These are phyloP conservation scores for Hypoxylon trugodes DNA, from an alignment of 495 filamentous ascomycete species.

Conservation along the genomic window DNA sequence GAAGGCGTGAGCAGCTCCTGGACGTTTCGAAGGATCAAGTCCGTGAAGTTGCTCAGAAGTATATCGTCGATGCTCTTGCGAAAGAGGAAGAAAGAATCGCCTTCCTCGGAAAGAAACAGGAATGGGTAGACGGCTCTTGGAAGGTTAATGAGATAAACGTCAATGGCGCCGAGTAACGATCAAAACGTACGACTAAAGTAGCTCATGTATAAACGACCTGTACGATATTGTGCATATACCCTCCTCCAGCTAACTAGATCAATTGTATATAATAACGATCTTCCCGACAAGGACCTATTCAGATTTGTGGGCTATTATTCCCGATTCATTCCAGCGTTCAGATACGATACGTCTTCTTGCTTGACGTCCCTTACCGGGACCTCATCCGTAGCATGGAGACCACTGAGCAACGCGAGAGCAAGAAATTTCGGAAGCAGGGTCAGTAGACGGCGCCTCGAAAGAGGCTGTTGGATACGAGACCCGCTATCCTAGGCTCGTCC, in stretches of 20 bases:
- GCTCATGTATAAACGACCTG: constrained; percentile 42
- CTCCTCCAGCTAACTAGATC: constrained; percentile 46
- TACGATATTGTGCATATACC: constrained; percentile 55
- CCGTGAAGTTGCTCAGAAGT: constrained; percentile 79
- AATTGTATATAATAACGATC: constrained; percentile 16
- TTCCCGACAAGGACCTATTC: background rate
- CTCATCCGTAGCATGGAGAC: constrained; percentile 54
- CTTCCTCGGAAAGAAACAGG: constrained; percentile 85
- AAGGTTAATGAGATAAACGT: constrained; percentile 62
- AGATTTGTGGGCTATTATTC: background rate
- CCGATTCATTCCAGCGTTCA: constrained; percentile 44
- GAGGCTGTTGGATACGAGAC: constrained; percentile 24
- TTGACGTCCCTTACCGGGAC: constrained; percentile 26
- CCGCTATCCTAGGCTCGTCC: constrained; percentile 53
- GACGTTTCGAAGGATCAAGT: constrained; percentile 87
- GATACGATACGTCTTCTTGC: constrained; percentile 64
- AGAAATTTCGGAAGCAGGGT: constrained; percentile 44
- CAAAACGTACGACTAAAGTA: background rate
- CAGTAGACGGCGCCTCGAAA: constrained; percentile 17
- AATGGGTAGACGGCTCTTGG: constrained; percentile 71
- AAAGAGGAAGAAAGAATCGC: constrained; percentile 63
- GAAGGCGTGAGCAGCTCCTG: constrained; percentile 82
- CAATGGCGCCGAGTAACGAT: constrained; percentile 45
- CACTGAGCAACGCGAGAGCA: constrained; percentile 59
- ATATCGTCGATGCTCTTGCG: constrained; percentile 74